phyloP scores from a whole-genome alignment of 306 rosid species.

The Prunus davidiana region DNA sequence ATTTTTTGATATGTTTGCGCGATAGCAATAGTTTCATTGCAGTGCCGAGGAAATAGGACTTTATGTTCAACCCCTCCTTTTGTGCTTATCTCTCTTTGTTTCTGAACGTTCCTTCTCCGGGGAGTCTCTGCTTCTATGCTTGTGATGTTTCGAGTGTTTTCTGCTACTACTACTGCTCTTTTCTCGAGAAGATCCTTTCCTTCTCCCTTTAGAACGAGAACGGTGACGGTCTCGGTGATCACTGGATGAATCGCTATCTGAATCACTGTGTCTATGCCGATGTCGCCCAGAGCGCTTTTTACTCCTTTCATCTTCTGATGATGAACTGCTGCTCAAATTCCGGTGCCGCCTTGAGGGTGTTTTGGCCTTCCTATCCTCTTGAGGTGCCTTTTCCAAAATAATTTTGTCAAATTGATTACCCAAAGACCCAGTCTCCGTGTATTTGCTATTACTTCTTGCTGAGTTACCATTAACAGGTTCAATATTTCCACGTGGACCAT shows the following conservation, averaged over 20 bases:
- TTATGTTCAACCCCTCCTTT: conserved; percentile 41
- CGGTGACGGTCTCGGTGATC: conserved; percentile 38
- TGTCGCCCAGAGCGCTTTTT: conserved; percentile 56
- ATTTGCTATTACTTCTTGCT: conserved; percentile 31
- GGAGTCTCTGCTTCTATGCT: conserved; percentile 54
- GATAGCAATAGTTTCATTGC: too few relatives aligned
- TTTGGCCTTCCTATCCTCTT: conserved; percentile 38
- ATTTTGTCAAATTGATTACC: conserved; percentile 32
- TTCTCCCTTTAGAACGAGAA: conserved; percentile 58
- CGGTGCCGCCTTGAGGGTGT: conserved; percentile 25
- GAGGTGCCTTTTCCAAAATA: conserved; percentile 26
- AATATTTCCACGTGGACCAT: conserved; percentile 29
- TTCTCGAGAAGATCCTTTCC: conserved; percentile 61
- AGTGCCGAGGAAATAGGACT: not conserved
- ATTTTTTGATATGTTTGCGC: too few relatives aligned
- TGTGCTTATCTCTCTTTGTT: conserved; percentile 51
- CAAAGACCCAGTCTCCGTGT: conserved; percentile 26
- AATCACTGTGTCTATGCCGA: conserved; percentile 44
- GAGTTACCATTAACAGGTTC: conserved; percentile 36
- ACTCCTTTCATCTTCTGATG: conserved; percentile 63
- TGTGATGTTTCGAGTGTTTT: conserved; percentile 62
- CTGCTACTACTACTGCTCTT: conserved; percentile 49
- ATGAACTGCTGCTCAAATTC: conserved; percentile 42
- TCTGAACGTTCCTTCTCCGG: conserved; percentile 45
- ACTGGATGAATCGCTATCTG: conserved; percentile 51